phyloP scores from a whole-genome alignment of 2,329 filamentous ascomycete genomes.

The Trichoderma oligosporum region DNA sequence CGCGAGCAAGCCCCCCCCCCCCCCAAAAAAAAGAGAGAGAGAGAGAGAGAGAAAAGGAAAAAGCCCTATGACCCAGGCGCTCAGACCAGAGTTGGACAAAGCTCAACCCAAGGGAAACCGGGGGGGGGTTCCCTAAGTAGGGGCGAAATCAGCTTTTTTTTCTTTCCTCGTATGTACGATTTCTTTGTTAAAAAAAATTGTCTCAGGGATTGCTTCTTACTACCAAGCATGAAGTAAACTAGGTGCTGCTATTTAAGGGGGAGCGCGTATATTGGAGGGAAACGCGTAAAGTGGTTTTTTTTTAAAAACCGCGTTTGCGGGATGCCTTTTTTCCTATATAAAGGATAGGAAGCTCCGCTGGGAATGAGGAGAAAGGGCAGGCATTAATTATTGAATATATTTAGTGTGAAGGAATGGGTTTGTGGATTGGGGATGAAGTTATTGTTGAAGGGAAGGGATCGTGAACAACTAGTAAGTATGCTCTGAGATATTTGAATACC shows the following conservation, averaged over 20 bases:
- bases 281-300: conserved; percentile 12
- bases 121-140: not conserved
- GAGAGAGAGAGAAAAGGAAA: not conserved
- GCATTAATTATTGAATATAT: conserved; percentile 10
- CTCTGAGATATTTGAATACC: too few species aligned
- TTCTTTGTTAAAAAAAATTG: too few species aligned
- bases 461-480: too few species aligned
- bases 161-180: not conserved
- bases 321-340: not conserved
- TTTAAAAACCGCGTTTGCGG: not conserved
- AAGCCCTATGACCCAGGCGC: not conserved
- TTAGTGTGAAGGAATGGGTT: too few species aligned
- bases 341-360: not conserved
- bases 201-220: too few species aligned
- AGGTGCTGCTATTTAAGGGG: not conserved
- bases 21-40: not conserved
- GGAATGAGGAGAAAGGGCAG: conserved; percentile 10
- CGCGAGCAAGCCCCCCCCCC: too few species aligned
- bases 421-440: not conserved
- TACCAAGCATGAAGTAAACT: too few species aligned
- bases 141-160: not conserved
- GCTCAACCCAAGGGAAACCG: not conserved
- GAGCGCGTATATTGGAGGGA: conserved; percentile 8
- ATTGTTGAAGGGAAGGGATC: not conserved
- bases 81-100: not conserved